Evolutionary conservation across 331 rosid genomes (phyloP).

Genomic region (Pyracantha coccinea): DNA sequence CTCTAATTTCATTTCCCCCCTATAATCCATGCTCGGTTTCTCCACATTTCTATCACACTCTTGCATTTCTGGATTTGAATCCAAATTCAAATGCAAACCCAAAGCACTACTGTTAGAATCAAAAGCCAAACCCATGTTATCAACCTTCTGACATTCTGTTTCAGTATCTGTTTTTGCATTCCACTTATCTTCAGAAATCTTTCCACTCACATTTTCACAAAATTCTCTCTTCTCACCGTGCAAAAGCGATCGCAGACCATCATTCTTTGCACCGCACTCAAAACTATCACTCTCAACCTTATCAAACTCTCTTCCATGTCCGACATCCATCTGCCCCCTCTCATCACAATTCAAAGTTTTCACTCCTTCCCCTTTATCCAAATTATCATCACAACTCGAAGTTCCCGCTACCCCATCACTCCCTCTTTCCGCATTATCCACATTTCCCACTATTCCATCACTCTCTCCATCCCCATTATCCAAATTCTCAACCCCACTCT

Average conservation of each 20-base stretch:
- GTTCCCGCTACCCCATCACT: not conserved
- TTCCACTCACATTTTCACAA: conserved; percentile 1
- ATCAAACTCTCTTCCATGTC: conserved; percentile 12
- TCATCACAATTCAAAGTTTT: conserved; percentile 5
- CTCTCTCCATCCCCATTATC: conserved; percentile 10
- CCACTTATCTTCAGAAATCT: conserved; percentile 16
- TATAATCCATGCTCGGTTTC: conserved; percentile 8
- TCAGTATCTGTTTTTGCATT: conserved; percentile 4
- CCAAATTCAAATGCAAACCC: conserved; percentile 4
- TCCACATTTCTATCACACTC: conserved; percentile 13
- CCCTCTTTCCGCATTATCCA: not conserved
- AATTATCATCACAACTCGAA: conserved; percentile 11
- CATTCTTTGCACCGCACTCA: conserved; percentile 28
- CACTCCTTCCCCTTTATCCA: conserved; percentile 16
- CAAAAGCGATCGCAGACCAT: conserved; percentile 11
- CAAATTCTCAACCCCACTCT: conserved; percentile 19
- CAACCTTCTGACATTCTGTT: conserved; percentile 1
- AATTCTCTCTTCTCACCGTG: conserved; percentile 2
- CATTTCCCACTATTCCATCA: conserved; percentile 3
- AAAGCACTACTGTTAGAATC: conserved; percentile 13
- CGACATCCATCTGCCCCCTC: conserved; percentile 5
- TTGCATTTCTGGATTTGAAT: conserved; percentile 7
- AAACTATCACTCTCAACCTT: conserved; percentile 25
- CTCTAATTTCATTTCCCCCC: conserved; percentile 15
- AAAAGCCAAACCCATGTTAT: conserved; percentile 21